These are phyloP conservation scores for Flueggea neowawraea DNA, from an alignment of 441 rosid genomes.

Conservation along the genomic window DNA sequence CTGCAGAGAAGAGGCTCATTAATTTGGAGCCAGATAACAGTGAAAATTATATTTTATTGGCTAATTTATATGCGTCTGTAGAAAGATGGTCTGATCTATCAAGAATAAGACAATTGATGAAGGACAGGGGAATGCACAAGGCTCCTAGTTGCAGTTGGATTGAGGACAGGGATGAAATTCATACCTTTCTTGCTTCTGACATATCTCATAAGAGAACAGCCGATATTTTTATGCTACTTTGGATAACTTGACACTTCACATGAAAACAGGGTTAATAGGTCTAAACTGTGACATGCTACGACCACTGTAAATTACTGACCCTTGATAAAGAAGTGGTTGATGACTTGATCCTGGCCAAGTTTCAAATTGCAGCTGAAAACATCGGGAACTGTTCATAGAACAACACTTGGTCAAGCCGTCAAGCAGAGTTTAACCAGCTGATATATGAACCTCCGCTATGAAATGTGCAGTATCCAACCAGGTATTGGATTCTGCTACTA, in stretches of 20 bases:
- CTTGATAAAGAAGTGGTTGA: background rate
- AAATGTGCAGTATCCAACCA: too few relatives aligned
- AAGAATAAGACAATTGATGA: slow-evolving; percentile 21
- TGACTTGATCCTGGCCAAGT: background rate
- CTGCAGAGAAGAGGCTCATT: slow-evolving; percentile 56
- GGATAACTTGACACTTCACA: slow-evolving; percentile 36
- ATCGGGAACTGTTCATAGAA: too few relatives aligned
- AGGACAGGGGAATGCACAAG: slow-evolving; percentile 21
- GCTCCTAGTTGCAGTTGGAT: slow-evolving; percentile 32
- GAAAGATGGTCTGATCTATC: slow-evolving; percentile 48
- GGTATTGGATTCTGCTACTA: too few relatives aligned
- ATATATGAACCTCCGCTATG: too few relatives aligned
- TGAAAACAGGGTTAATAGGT: slow-evolving; percentile 22
- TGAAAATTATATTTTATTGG: slow-evolving; percentile 67
- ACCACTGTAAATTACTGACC: background rate
- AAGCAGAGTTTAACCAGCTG: too few relatives aligned
- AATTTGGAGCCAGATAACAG: slow-evolving; percentile 62
- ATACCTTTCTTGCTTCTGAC: slow-evolving; percentile 22
- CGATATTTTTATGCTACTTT: slow-evolving; percentile 45
- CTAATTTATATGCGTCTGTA: slow-evolving; percentile 69
- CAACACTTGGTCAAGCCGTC: too few relatives aligned
- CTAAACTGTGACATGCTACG: background rate
- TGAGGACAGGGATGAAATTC: slow-evolving; percentile 21
- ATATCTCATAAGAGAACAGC: slow-evolving; percentile 26
- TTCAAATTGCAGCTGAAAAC: too few relatives aligned